phyloP scores from a whole-genome alignment of 1,139 yeast genomes.

The Pichia sp. region DNA sequence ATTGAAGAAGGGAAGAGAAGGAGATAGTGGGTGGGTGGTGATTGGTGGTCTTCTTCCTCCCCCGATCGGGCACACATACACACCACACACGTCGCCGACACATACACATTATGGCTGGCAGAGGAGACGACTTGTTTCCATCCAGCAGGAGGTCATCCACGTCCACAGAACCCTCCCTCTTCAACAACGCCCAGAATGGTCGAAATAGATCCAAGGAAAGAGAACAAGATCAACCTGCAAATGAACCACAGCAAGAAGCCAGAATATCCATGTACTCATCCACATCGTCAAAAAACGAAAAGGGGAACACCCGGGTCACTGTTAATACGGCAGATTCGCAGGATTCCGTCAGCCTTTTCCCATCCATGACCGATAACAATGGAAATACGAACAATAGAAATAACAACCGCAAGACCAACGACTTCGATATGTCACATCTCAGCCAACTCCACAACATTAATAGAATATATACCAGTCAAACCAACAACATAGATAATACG shows the following conservation, averaged over 20 bases:
- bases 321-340: background rate
- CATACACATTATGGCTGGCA: no score
- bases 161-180: no score
- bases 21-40: background rate
- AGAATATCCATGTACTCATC: background rate
- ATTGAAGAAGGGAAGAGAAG: background rate
- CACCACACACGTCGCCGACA: no score
- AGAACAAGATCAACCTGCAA: no score
- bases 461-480: background rate
- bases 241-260: no score
- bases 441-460: background rate
- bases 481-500: background rate
- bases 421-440: background rate
- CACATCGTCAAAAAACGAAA: background rate
- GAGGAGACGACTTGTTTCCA: no score
- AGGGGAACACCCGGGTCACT: background rate
- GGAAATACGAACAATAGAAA: background rate
- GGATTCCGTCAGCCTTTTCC: constrained; percentile 5
- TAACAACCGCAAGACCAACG: no score
- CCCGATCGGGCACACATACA: no score
- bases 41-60: no score
- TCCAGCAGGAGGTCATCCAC: no score
- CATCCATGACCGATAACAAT: background rate
- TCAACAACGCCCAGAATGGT: no score
- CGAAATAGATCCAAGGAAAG: no score